Conservation (phyloP, 371 early-diverging fungal genomes). For the Mortierella sp. region DNA sequence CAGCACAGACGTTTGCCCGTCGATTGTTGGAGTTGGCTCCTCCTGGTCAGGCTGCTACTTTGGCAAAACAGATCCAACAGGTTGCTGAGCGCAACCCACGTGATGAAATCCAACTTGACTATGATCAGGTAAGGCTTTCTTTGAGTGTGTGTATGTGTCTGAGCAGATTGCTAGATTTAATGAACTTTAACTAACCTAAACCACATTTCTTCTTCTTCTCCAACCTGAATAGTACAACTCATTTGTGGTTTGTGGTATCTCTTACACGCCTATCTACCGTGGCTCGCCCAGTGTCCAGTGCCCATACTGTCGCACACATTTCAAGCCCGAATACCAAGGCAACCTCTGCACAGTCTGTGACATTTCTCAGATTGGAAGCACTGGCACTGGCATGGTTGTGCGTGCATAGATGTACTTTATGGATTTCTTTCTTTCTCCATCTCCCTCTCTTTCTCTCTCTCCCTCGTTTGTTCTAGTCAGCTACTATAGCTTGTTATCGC, state of each 20-base stretch:
- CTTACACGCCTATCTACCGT: constrained; percentile 88
- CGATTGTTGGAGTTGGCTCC: constrained; percentile 91
- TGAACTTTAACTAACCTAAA: background rate
- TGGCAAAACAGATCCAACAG: constrained; percentile 85
- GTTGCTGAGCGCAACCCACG: constrained; percentile 82
- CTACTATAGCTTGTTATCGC: too few relatives aligned
- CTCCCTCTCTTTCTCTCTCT: background rate
- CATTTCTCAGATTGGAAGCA: constrained; percentile 34
- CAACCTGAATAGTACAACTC: constrained; percentile 77
- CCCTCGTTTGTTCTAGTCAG: background rate
- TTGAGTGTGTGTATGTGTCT: background rate
- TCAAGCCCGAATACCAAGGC: constrained; percentile 82
- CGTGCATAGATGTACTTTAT: background rate
- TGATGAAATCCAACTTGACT: constrained; percentile 84
- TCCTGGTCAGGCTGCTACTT: constrained; percentile 74
- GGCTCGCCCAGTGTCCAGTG: constrained; percentile 83
- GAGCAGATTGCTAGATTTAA: background rate
- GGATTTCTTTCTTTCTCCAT: background rate
- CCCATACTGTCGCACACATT: constrained; percentile 89
- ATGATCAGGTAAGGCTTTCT: constrained; percentile 67
- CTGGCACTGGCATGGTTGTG: constrained; percentile 36
- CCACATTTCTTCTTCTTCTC: background rate
- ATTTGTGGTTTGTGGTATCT: constrained; percentile 83
- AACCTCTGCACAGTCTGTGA: constrained; percentile 88
- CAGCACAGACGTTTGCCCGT: constrained; percentile 85